Conservation (phyloP, 441 rosid species). For the Gossypium aridum region DNA sequence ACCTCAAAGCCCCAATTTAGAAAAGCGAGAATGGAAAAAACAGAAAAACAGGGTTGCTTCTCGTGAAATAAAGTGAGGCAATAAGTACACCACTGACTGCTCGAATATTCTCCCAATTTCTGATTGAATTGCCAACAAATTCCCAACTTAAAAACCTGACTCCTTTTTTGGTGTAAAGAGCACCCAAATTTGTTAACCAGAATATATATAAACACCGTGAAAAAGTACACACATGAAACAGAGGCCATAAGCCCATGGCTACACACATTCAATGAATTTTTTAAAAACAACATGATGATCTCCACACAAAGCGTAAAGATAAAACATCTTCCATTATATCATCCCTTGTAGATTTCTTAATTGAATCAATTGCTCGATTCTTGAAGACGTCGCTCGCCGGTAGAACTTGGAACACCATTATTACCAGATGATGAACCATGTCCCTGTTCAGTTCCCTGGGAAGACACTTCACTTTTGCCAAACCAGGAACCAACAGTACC, state of each 20-base stretch:
- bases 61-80: background rate
- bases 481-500: constrained; percentile 55
- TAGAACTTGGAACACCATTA: background rate
- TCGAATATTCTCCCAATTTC: background rate
- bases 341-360: background rate
- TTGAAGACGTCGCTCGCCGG: constrained; percentile 23
- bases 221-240: background rate
- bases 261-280: background rate
- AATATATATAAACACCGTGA: background rate
- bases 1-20: background rate
- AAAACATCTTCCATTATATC: background rate
- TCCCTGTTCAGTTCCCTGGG: constrained; percentile 22
- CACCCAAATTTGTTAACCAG: background rate
- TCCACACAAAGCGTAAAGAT: background rate
- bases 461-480: constrained; percentile 26
- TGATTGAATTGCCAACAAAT: background rate
- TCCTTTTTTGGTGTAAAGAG: background rate
- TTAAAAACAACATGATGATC: background rate
- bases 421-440: constrained; percentile 27
- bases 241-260: background rate
- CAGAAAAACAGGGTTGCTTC: too few relatives aligned
- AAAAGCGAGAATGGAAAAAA: too few relatives aligned
- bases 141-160: too few relatives aligned
- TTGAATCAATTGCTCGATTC: constrained; percentile 31
- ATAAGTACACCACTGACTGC: background rate